Evolutionary conservation across 208 protist genomes (phyloP), one percentile per base, ranked within the genome.

Genomic region (Wallacemonas sp.): DNA sequence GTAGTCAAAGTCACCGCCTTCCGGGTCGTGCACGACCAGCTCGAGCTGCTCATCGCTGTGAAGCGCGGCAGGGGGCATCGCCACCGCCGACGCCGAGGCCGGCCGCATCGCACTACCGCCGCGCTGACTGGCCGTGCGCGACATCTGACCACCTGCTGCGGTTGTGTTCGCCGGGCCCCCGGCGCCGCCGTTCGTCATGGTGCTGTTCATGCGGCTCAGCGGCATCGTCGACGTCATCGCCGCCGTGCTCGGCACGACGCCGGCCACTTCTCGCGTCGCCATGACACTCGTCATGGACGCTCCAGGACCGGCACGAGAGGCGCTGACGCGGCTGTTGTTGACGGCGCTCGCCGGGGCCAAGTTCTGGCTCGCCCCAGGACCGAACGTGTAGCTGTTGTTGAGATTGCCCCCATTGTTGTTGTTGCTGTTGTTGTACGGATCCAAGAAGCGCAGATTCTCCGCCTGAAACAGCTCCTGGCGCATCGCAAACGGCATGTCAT

Each of bases 1-100:
- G 66, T 84, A 82, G 28, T 57, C 33, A 62, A 94, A 89, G 66
- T 94, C 91, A 54, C 91, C 87, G 54, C 91, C 88, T 62, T 96
- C 88, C 11, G 88, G 87, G 71, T 94, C 88, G 45, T 94, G 67
- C 45, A 94, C 86, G 50, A 96, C 76, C 29, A 91, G 54, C 65
- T 83, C 81, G 23, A 79, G 65, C 36, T 50, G 48, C 20, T 76
- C 63, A 28, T 26, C 57, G 22, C 62, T 11, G 32, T 23, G 36
- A 8, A 42, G 29, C 2, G 62, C 16, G 1, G 20, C 44, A 10
- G 50, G 39, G 44, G 29, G 46, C 66, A 57, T 36, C 31, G 52
- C 29, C 31, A 59, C 22, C 26, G 46, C 61, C 14, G 36, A 57
- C 10, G 28, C 10, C 5, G 57, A 29, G 14, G 44, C 16, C 23